A percentile compares a stretch with the other conserved stretches of the same genome.
These are phyloP conservation scores for Nigrograna mackinnonii DNA, from an alignment of 2,329 filamentous ascomycete species.

Conservation along the genomic window DNA sequence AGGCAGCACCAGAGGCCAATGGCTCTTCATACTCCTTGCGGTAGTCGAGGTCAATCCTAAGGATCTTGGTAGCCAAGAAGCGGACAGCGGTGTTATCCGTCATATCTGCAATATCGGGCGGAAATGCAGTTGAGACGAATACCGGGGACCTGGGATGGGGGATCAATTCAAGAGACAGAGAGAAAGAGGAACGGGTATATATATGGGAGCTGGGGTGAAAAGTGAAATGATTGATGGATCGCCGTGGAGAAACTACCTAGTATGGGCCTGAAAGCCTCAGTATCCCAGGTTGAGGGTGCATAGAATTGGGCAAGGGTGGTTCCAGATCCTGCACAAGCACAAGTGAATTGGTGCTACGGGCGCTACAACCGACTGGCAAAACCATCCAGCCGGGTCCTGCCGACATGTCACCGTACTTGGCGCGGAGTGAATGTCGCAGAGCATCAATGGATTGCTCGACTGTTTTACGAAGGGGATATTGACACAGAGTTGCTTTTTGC, in stretches of 20 bases:
- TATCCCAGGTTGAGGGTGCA: not conserved
- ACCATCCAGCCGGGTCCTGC: conserved; percentile 5
- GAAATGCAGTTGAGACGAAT: conserved; percentile 4
- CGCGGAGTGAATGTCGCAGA: conserved; percentile 1
- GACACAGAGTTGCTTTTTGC: not conserved
- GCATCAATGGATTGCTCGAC: conserved; percentile 7
- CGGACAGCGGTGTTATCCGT: conserved; percentile 14
- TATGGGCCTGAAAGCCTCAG: conserved; percentile 3
- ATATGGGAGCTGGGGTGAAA: conserved; percentile 7
- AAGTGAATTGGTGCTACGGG: too few relatives aligned
- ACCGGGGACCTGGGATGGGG: conserved; percentile 19
- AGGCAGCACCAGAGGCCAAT: conserved; percentile 54
- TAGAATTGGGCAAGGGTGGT: not conserved
- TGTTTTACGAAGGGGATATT: not conserved
- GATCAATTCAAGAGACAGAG: too few relatives aligned
- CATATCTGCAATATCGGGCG: conserved; percentile 12
- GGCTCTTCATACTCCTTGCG: conserved; percentile 68
- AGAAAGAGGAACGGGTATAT: conserved; percentile 21
- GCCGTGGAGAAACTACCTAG: conserved; percentile 9
- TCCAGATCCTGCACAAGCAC: too few relatives aligned
- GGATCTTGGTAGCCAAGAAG: conserved; percentile 66
- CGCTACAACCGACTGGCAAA: not conserved
- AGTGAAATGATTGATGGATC: conserved; percentile 6
- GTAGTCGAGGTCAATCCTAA: conserved; percentile 81
- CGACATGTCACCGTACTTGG: conserved; percentile 11